Evolutionary conservation across 257 asterid genomes (phyloP).

Genomic region (Solanum corneliomulleri): DNA sequence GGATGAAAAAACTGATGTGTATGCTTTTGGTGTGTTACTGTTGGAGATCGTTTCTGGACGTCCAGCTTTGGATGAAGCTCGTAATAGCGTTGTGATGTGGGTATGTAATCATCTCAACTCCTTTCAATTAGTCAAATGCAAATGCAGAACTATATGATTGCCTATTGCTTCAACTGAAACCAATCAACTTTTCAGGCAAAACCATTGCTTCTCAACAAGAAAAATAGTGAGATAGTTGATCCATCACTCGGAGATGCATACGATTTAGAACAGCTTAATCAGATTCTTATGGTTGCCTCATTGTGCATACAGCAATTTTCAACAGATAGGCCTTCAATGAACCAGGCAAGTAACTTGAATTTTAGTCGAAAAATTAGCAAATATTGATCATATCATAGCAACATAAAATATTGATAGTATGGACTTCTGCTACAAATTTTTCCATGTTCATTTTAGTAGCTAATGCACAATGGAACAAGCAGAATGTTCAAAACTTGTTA

Average conservation of each 20-base stretch:
- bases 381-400: not conserved
- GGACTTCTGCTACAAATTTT: not conserved
- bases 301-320: conserved; percentile 61
- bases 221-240: conserved; percentile 48
- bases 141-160: not conserved
- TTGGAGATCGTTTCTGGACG: conserved; percentile 79
- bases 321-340: conserved; percentile 78
- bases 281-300: conserved; percentile 56
- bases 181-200: conserved; percentile 53
- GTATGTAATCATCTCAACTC: conserved; percentile 28
- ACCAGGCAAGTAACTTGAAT: conserved; percentile 42
- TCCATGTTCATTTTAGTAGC: not conserved
- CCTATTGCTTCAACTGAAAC: not conserved
- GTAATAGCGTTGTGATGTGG: conserved; percentile 92
- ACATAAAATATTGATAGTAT: not conserved
- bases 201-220: conserved; percentile 45
- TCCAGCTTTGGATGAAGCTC: conserved; percentile 72
- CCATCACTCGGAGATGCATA: conserved; percentile 47
- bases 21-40: conserved; percentile 80
- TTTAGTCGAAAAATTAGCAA: not conserved
- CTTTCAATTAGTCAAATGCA: not conserved
- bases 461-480: not conserved
- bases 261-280: conserved; percentile 56
- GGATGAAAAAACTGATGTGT: conserved; percentile 93
- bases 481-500: not conserved